Evolutionary conservation across 2,329 filamentous ascomycete genomes (phyloP), one percentile per base, ranked within the genome.

Genomic region (Ophiostoma pallidulum): DNA sequence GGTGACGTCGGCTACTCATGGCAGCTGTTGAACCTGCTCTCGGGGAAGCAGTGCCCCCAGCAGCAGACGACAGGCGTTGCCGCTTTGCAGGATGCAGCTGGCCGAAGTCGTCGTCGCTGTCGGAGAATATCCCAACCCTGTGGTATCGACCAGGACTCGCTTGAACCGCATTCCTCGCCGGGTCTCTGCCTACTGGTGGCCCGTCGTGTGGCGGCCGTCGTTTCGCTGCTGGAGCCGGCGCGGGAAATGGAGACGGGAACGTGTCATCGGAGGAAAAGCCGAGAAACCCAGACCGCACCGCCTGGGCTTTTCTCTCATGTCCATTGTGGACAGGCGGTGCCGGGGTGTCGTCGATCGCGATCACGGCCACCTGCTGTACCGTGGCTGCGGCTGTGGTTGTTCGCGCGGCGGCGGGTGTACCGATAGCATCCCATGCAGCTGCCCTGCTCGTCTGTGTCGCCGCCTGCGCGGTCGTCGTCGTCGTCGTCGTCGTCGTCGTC

Each of bases 271-370:
- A 35, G 6, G 47, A 40, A 8, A 40, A 38, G 22, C 14, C 28
- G 14, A 28, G 18, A 9, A 29, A 29, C 20, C 35, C 20, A 8
- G 47, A 20, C 3, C 20, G 35, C 31, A 16, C 16, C 35, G 20
- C 26, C 26, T 12, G 18, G 8, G n/a, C n/a, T n/a, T 14, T 26
- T 26, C 7, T 12, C 36, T 12, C n/a, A 29, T 8, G 32, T 10
- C 10, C n/a, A 8, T 8, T 6, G 19, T 12, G 19, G 8, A 16
- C 28, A 10, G 19, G n/a, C 41, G 37, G 36, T 9, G 12, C 22
- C 13, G 47, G 47, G 1, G 38, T 38, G 33, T 49, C 47, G 42
- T 33, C 37, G 12, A 49, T 41, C 22, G 31, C 24, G 19, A 49
- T 40, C 3, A 49, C 28, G 14, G 37, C 46, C 13, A 33, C 40